These are phyloP conservation scores for Hypoxylon sp. DNA, from an alignment of 2,329 filamentous ascomycete genomes.

Conservation along the genomic window DNA sequence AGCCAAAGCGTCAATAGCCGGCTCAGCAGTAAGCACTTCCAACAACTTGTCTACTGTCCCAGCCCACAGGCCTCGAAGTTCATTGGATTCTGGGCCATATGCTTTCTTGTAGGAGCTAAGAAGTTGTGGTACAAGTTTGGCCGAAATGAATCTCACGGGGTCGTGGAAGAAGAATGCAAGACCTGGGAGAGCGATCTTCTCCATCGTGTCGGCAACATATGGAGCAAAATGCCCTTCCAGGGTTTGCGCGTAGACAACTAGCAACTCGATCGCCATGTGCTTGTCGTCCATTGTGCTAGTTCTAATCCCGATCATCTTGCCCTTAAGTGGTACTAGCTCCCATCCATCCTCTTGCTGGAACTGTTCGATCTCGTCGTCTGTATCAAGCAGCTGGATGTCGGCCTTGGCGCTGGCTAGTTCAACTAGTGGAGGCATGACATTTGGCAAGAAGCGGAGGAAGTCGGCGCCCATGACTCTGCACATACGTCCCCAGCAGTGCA, in stretches of 20 bases:
- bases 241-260: slow-evolving; percentile 96
- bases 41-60: slow-evolving; percentile 90
- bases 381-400: slow-evolving; percentile 95
- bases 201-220: slow-evolving; percentile 93
- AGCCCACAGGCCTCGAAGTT: slow-evolving; percentile 87
- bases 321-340: slow-evolving; percentile 96
- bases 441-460: slow-evolving; percentile 92
- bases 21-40: slow-evolving; percentile 93
- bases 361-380: slow-evolving; percentile 93
- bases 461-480: slow-evolving; percentile 92
- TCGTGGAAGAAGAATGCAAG: slow-evolving; percentile 99
- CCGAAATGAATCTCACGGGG: slow-evolving; percentile 93
- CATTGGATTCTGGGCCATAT: slow-evolving; percentile 83
- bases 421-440: slow-evolving; percentile 93
- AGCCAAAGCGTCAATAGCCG: slow-evolving; percentile 93
- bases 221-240: slow-evolving; percentile 93
- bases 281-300: slow-evolving; percentile 98
- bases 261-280: slow-evolving; percentile 98
- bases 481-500: slow-evolving; percentile 99
- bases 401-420: slow-evolving; percentile 95
- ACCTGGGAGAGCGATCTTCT: slow-evolving; percentile 93
- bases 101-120: slow-evolving; percentile 95
- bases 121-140: slow-evolving; percentile 93
- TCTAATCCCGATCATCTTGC: slow-evolving; percentile 98
- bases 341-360: slow-evolving; percentile 96